Evolutionary conservation across 31 red algal genomes (phyloP).

Genomic region (Pterothamnion heteromorphum): DNA sequence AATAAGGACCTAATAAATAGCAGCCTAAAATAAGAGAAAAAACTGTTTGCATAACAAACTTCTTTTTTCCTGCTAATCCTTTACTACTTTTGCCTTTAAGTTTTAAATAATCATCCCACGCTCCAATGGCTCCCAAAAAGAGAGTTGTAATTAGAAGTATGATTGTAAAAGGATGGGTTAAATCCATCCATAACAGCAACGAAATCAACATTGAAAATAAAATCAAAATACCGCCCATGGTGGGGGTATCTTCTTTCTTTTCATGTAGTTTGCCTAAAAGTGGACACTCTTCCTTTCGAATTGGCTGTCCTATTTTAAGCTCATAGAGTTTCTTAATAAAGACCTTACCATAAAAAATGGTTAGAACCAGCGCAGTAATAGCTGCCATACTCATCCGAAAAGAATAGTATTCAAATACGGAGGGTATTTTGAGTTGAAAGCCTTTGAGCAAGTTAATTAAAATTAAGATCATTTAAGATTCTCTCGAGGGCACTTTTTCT

Average conservation of each 20-base stretch:
- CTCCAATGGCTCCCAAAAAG: not conserved
- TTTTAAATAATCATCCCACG: slow-evolving; percentile 19
- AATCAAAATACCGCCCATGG: slow-evolving; percentile 37
- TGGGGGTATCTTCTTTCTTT: slow-evolving; percentile 14
- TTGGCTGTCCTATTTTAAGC: not conserved
- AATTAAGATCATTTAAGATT: not conserved
- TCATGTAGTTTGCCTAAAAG: not conserved
- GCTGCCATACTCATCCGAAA: not conserved
- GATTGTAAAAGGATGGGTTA: not conserved
- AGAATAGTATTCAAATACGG: not conserved
- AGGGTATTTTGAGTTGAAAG: not conserved
- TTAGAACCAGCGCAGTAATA: not conserved
- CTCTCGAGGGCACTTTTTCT: not conserved
- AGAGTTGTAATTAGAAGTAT: not conserved
- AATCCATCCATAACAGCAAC: not conserved
- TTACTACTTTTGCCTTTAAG: not conserved
- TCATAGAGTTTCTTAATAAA: not conserved
- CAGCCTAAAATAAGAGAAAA: not conserved
- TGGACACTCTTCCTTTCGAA: not conserved
- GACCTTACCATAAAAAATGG: not conserved
- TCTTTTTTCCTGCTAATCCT: not conserved
- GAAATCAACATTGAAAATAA: not conserved
- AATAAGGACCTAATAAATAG: slow-evolving; percentile 1
- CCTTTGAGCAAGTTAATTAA: not conserved
- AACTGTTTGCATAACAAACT: not conserved